Base-by-base conservation (phyloP, 2,329 filamentous ascomycete species). In the Diaporthe ampelina region DNA sequence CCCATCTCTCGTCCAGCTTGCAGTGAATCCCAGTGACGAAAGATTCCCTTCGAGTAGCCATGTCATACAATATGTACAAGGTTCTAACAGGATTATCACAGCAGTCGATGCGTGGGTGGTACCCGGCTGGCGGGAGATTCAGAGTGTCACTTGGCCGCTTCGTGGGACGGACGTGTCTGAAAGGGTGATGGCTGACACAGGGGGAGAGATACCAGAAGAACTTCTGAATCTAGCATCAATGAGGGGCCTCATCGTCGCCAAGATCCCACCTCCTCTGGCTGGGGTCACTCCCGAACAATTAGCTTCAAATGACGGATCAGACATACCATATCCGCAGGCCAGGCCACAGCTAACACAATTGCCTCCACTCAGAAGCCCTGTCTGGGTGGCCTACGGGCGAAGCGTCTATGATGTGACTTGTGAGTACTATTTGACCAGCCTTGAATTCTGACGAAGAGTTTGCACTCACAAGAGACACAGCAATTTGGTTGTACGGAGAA, bases 131-230 rank as follows among this genome's bases (percentile, higher is more conserved):
- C 32, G 8, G 29, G 29, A 52, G 4, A 67, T 67, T 7, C 45
- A 50, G 7, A 48, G 26, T n/a, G 48, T 4, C 21, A 68, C 48
- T 9, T 13, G 8, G 10, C 37, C 45, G 1, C 48, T 68, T 15
- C 45, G 63, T 52, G 63, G 63, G 29, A 68, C 63, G 15, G 63
- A 68, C 32, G 63, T 48, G 32, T 68, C 63, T 1, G 19, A 40
- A 32, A 40, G 19, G 48, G 32, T 68, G 48, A 68, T 26, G 35
- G 21, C 32, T 17, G 48, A 54, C 6, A 17, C 21, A 21, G 32
- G 6, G 48, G 32, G 6, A 0, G n/a, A 40, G 6, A 19, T 19
- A 21, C 24, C 48, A 10, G 32, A 37, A 10, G n/a, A 10, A 0
- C n/a, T 68, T 15, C 4, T 54, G 17, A n/a, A 37, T 40, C n/a